Evolutionary conservation across 306 rosid genomes (phyloP).

Genomic region (Vicia faba): DNA sequence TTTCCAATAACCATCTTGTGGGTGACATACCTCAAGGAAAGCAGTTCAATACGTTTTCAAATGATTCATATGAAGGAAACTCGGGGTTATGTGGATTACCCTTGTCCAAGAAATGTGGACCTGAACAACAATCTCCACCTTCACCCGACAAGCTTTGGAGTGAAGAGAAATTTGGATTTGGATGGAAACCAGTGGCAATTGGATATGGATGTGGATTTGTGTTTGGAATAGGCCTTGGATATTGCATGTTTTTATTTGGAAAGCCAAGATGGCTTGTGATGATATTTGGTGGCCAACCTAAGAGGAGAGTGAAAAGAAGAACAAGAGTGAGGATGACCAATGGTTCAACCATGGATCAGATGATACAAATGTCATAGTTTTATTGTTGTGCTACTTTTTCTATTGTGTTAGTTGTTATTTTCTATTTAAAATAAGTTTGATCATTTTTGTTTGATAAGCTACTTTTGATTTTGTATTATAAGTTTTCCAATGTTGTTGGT

Average conservation of each 20-base stretch:
- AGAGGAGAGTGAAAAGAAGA: neutral
- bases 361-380: neutral
- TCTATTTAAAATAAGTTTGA: neutral
- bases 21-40: constrained; percentile 45
- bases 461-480: neutral
- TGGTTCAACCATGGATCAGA: neutral
- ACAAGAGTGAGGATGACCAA: neutral
- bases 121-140: neutral
- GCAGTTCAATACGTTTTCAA: constrained; percentile 42
- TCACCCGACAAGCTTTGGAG: neutral
- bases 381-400: neutral
- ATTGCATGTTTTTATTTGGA: constrained; percentile 4
- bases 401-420: too few relatives aligned
- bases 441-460: too few relatives aligned
- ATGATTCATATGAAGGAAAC: constrained; percentile 41
- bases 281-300: neutral
- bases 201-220: constrained; percentile 49
- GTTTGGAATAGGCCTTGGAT: constrained; percentile 36
- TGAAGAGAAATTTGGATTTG: constrained; percentile 30
- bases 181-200: constrained; percentile 39
- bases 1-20: constrained; percentile 35
- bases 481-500: too few relatives aligned
- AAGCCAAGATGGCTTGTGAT: constrained; percentile 25
- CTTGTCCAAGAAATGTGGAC: constrained; percentile 19
- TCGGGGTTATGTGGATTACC: constrained; percentile 41